These are phyloP conservation scores for Camellia granthamiana DNA, from an alignment of 148 eudicot species.

Conservation along the genomic window DNA sequence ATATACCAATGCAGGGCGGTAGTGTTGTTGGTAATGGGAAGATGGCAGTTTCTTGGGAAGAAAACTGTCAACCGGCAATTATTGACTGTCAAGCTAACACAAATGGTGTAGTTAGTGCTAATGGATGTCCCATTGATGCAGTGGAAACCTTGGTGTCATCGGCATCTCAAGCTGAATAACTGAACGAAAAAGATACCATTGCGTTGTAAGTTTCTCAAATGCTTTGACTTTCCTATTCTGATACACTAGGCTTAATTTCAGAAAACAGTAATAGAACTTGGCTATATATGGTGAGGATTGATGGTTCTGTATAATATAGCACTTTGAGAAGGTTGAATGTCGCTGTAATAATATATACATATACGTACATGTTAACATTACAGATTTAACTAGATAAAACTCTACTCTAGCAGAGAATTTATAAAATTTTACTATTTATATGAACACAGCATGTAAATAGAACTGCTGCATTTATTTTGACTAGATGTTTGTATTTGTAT, in stretches of 20 bases:
- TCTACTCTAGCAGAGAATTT: not conserved
- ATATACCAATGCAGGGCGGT: not conserved
- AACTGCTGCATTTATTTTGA: not conserved
- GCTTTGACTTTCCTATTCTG: conserved; percentile 3
- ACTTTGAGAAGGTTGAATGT: not conserved
- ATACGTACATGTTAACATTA: not conserved
- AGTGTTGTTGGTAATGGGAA: conserved; percentile 12
- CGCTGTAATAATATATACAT: not conserved
- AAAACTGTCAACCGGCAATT: conserved; percentile 22
- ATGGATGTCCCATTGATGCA: conserved; percentile 17
- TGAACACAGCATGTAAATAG: not conserved
- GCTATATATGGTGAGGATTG: not conserved
- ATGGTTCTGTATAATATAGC: not conserved
- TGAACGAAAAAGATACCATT: not conserved
- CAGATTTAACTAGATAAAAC: not conserved
- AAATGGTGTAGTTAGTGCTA: conserved; percentile 3
- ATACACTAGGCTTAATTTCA: not conserved
- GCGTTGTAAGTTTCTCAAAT: conserved; percentile 4
- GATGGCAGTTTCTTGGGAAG: conserved; percentile 18
- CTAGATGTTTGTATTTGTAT: not conserved
- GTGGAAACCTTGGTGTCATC: conserved; percentile 22
- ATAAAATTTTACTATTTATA: conserved; percentile 3
- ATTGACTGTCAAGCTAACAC: conserved; percentile 26
- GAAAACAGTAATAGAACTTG: not conserved
- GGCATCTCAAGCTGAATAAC: conserved; percentile 20